Percentiles rank a stretch among this genome's conserved stretches.
phyloP scores from a whole-genome alignment of 805 yeast species.

The Suhomyces sp. region DNA sequence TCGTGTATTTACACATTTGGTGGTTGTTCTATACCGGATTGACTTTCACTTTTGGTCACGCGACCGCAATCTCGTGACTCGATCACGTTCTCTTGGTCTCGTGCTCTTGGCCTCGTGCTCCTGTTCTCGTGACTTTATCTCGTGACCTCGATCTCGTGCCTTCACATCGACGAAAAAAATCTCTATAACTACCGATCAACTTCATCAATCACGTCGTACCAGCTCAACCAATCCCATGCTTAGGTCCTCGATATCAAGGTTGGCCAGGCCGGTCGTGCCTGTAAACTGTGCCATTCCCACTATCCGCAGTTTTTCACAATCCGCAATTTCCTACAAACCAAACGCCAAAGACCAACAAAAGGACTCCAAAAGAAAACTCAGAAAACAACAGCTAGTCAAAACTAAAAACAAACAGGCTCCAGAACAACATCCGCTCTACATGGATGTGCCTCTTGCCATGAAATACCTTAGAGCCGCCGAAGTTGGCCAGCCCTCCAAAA shows the following conservation, averaged over 20 bases:
- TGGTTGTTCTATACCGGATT: no score
- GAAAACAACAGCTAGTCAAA: slow-evolving; percentile 23
- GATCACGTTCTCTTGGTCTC: no score
- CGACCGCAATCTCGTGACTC: no score
- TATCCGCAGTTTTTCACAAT: slow-evolving; percentile 9
- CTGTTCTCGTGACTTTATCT: not conserved
- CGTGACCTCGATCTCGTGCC: not conserved
- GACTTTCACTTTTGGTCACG: no score
- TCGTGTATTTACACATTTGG: no score
- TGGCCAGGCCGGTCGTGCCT: slow-evolving; percentile 2
- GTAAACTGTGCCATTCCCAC: not conserved
- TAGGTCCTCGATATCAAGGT: slow-evolving; percentile 1
- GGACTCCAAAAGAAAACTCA: slow-evolving; percentile 23
- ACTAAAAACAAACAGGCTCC: slow-evolving; percentile 28
- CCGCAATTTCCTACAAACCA: slow-evolving; percentile 9
- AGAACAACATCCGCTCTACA: slow-evolving; percentile 57
- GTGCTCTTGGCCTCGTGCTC: no score
- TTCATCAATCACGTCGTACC: not conserved
- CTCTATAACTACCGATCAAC: not conserved
- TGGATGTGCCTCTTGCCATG: slow-evolving; percentile 72
- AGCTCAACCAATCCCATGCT: not conserved
- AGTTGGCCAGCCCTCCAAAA: slow-evolving; percentile 76
- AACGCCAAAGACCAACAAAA: slow-evolving; percentile 11
- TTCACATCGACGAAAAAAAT: slow-evolving; percentile 3
- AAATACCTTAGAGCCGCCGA: slow-evolving; percentile 84